A percentile compares a stretch with the other conserved stretches of the same genome.
Evolutionary conservation across 2,329 filamentous ascomycete species (phyloP).

Genomic region (Geosmithia putterillii): DNA sequence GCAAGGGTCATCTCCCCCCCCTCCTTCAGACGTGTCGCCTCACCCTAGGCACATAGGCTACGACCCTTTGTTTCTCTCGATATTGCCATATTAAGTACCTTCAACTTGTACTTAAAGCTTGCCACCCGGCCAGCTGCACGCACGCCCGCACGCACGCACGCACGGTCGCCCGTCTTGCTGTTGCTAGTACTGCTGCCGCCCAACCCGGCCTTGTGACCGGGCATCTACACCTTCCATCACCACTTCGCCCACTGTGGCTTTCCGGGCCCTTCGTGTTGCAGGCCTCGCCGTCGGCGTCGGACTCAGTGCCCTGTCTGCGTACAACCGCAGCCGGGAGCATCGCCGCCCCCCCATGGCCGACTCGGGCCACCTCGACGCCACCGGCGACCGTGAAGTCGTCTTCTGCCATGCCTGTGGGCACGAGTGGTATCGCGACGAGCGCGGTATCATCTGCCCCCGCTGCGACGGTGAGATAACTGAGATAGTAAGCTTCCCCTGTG

Average conservation of each 20-base stretch:
- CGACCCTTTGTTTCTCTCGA: neutral
- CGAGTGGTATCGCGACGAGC: slow-evolving; percentile 69
- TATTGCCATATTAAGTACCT: too few species aligned
- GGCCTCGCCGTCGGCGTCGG: slow-evolving; percentile 47
- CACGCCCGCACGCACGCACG: too few species aligned
- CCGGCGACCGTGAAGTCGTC: slow-evolving; percentile 54
- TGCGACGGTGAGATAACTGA: slow-evolving; percentile 74
- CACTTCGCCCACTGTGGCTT: slow-evolving; percentile 34
- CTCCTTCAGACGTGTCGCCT: neutral
- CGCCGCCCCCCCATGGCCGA: slow-evolving; percentile 16
- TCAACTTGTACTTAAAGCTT: too few species aligned
- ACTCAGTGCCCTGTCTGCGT: slow-evolving; percentile 42
- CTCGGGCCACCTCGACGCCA: slow-evolving; percentile 34
- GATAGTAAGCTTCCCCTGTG: slow-evolving; percentile 52
- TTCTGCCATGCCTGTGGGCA: slow-evolving; percentile 73
- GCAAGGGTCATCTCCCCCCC: neutral
- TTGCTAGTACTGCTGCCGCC: neutral
- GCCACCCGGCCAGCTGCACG: too few species aligned
- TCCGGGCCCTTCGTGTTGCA: slow-evolving; percentile 38
- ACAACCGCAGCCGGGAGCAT: slow-evolving; percentile 30
- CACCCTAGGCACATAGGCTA: neutral
- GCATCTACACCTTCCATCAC: neutral
- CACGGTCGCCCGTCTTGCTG: too few species aligned
- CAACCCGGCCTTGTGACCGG: neutral
- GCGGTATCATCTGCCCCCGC: slow-evolving; percentile 58